Evolutionary conservation across 305 asterid genomes (phyloP), one percentile per base, ranked within the genome.

Genomic region (Lippia alba): DNA sequence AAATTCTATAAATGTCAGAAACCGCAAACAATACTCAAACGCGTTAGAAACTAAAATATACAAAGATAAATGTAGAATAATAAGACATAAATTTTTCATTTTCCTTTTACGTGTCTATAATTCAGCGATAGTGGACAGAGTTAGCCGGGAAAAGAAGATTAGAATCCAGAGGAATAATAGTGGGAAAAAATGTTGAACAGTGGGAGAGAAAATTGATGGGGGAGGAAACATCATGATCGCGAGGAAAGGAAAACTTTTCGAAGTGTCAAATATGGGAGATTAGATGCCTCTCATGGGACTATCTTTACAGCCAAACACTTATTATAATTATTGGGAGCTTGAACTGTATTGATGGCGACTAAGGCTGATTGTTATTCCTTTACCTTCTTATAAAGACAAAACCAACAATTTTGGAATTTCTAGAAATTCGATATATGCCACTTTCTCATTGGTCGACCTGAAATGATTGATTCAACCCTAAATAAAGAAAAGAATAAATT

Each of bases 281-380:
- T 39, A 60, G 64, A 41, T 67, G 67, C 66, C 16, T 44, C 14
- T 8, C 49, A 8, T 44, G 49, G 45, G 6, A 54, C 51, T 44
- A 44, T 44, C 78, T 74, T 76, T 70, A 76, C 74, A 66, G 68
- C 79, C 81, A 70, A 76, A 65, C 78, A 70, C 61, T 39, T 63
- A 41, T 39, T 63, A 41, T 54, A 73, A 80, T 80, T 65, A 80
- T 73, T 75, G 70, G 70, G 64, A 75, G 66, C 66, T 75, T 66
- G 81, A 72, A 81, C 79, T 72, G 81, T 78, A 66, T 60, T 69
- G 86, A 81, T 75, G 61, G 86, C 4, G 83, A 78, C 86, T 34
- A 65, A 40, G 80, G 79, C 76, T 58, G 53, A 69, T 76, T 74
- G 76, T 81, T 77, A 60, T 66, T 68, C 70, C 60, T 62, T 65